Base-by-base conservation (phyloP, 1,284 basidiomycete genomes). In the Boletus semigastroideus region DNA sequence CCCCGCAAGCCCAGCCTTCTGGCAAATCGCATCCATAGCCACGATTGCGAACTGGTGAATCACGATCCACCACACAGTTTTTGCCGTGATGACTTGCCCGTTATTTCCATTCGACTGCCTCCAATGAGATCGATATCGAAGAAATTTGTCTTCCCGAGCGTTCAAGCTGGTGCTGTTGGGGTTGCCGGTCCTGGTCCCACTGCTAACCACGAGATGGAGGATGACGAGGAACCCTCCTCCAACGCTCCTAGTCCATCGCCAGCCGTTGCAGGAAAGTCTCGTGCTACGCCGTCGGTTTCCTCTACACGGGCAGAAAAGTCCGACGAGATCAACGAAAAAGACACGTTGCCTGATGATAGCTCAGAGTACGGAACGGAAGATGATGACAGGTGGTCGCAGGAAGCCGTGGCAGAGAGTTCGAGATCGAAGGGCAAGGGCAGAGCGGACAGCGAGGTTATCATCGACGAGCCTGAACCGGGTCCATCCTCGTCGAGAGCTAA, bases 121-220 rank as follows among this genome's bases (percentile, higher is more conserved):
- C 66, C 66, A 20, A 45, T 59, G 39, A 64, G 53, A 42, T 70
- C 69, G 22, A 68, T 68, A 48, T 67, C 67, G 38, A 71, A 69
- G 43, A 71, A 70, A 25, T 71, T 68, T 40, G 65, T 71, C 33
- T 68, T 68, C 25, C 66, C 66, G 5, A 41, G 19, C n/a, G 46
- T 30, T 20, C 57, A 52, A 17, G 33, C 57, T 3, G 17, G 17
- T 33, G 31, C 57, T 31, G 44, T 44, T 4, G 49, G 27, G n/a
- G n/a, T 13, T 20, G 2, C 37, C 14, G 33, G 38, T 36, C 16
- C 37, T 22, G 27, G 31, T 28, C 3, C 8, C 28, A 17, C 39
- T 9, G n/a, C 39, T n/a, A 16, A 42, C 16, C 51, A 22, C 14
- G 25, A 33, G 17, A 46, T 17, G 16, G 48, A 28, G 22, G 42